Conservation (phyloP, 106 monocot species). For the Xerophyta viscosa region DNA sequence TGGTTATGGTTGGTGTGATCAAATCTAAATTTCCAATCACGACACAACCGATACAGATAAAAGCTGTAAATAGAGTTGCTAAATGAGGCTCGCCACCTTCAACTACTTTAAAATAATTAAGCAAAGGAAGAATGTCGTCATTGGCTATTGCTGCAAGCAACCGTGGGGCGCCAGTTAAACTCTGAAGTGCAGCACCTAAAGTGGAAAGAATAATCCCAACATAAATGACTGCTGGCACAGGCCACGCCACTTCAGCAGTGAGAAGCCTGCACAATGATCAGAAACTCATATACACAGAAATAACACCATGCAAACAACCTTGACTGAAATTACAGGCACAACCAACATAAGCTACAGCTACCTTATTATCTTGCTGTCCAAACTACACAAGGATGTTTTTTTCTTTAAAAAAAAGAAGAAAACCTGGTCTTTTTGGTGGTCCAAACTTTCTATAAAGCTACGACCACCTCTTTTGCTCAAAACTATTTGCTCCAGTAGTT, state of each 20-base stretch:
- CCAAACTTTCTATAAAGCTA: too few species aligned
- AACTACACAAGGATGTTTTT: too few species aligned
- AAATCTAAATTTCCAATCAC: constrained; percentile 94
- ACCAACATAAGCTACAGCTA: too few species aligned
- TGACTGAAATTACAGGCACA: too few species aligned
- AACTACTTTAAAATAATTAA: constrained; percentile 79
- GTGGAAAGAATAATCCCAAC: constrained; percentile 94
- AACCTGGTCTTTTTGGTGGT: too few species aligned
- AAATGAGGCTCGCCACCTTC: constrained; percentile 83
- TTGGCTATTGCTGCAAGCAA: constrained; percentile 95
- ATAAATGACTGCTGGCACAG: constrained; percentile 78
- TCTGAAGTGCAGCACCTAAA: constrained; percentile 91
- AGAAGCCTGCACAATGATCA: constrained; percentile 53
- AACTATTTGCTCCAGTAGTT: too few species aligned
- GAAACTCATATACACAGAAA: neutral
- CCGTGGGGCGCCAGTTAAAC: constrained; percentile 90
- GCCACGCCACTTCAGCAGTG: constrained; percentile 91
- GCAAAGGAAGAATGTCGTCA: constrained; percentile 97
- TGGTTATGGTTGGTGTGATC: constrained; percentile 93
- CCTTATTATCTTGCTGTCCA: too few species aligned
- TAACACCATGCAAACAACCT: too few species aligned
- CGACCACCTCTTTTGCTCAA: too few species aligned
- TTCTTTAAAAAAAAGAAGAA: too few species aligned
- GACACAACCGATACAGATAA: constrained; percentile 85
- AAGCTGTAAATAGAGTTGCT: constrained; percentile 90